Conservation (phyloP, 2,329 filamentous ascomycete genomes). For the Ophiostoma piceae region DNA sequence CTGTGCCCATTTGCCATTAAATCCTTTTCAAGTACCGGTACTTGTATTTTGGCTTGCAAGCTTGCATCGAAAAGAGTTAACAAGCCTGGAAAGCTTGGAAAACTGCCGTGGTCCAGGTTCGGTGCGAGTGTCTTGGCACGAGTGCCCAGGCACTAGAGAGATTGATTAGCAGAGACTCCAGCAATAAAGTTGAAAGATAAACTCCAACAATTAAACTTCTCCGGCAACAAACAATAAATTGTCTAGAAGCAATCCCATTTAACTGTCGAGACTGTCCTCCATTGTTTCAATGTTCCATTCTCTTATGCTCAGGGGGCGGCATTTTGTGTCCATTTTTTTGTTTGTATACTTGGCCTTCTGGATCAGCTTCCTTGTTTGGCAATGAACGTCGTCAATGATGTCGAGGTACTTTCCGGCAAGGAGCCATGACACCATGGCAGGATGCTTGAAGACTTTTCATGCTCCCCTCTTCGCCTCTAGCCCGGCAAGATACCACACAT, state of each 20-base stretch:
- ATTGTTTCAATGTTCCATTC: background rate
- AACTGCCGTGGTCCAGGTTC: slow-evolving; percentile 6
- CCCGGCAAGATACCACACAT: background rate
- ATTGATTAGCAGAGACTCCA: background rate
- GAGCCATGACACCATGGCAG: slow-evolving; percentile 4
- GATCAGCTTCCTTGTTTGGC: slow-evolving; percentile 9
- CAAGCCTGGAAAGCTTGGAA: slow-evolving; percentile 12
- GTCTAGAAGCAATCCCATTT: background rate
- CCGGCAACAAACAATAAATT: too few relatives aligned
- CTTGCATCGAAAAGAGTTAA: background rate
- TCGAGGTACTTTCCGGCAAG: slow-evolving; percentile 1
- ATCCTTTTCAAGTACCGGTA: background rate
- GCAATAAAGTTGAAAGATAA: background rate
- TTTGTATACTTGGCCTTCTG: slow-evolving; percentile 12
- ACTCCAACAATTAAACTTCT: background rate
- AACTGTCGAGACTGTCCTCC: background rate
- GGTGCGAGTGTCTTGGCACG: background rate
- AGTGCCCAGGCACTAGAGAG: background rate
- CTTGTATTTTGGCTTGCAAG: background rate
- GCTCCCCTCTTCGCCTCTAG: background rate
- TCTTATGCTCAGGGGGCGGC: slow-evolving; percentile 9
- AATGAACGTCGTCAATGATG: slow-evolving; percentile 4
- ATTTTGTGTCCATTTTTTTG: slow-evolving; percentile 11
- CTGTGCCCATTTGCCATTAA: background rate
- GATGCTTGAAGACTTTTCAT: slow-evolving; percentile 10